Conservation (phyloP, 208 protist genomes). For the Trypanosoma vivax region DNA sequence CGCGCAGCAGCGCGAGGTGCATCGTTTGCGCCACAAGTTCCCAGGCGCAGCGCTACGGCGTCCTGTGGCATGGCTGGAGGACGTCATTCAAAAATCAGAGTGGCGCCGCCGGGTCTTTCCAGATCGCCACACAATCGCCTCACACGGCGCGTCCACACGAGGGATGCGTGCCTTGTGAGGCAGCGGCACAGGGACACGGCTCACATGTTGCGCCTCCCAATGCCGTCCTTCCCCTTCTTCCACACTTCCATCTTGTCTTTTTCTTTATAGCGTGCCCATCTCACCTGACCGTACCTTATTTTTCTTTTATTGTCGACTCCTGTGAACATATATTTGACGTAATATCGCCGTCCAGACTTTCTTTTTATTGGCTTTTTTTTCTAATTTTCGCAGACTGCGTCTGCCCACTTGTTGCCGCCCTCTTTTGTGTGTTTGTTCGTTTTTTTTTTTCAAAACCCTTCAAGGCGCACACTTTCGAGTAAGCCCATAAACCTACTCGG, state of each 20-base stretch:
- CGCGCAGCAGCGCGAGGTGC: background rate
- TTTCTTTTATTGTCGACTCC: too few relatives aligned
- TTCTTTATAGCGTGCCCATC: too few relatives aligned
- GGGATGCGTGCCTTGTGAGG: too few relatives aligned
- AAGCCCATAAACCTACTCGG: too few relatives aligned
- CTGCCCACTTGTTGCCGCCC: background rate
- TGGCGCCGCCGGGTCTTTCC: conserved; percentile 7
- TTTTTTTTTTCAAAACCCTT: background rate
- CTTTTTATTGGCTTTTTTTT: conserved; percentile 4
- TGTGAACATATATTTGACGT: too few relatives aligned
- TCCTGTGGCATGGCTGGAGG: background rate
- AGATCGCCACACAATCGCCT: background rate
- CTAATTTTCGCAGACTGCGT: background rate
- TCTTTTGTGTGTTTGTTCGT: background rate
- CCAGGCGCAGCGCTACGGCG: background rate
- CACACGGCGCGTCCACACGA: background rate
- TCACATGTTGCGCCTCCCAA: background rate
- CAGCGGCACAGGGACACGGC: too few relatives aligned
- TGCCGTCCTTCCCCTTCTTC: background rate
- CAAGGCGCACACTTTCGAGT: too few relatives aligned
- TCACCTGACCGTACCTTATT: background rate
- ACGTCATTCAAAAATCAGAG: background rate
- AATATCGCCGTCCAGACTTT: conserved; percentile 3
- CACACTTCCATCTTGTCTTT: too few relatives aligned
- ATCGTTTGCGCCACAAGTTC: background rate